Conservation (phyloP, 2,329 filamentous ascomycete genomes). For the Exophiala oligosperma region DNA sequence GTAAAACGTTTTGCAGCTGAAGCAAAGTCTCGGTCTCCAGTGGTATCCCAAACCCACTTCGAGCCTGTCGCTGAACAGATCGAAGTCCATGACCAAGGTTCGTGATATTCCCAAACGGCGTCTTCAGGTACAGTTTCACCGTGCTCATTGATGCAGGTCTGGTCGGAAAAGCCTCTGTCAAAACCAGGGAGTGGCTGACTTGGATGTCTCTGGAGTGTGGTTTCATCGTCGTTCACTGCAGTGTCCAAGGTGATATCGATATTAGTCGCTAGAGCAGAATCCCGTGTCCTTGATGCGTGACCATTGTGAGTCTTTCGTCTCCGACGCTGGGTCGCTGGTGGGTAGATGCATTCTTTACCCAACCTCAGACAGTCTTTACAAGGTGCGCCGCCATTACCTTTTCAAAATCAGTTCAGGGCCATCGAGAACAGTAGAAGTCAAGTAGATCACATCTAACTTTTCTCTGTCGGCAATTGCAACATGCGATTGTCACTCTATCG, state of each 20-base stretch:
- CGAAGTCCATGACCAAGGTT: constrained; percentile 4
- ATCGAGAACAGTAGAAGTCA: too few relatives aligned
- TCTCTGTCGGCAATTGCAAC: constrained; percentile 6
- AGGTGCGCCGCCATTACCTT: constrained; percentile 6
- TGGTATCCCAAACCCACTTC: constrained; percentile 1
- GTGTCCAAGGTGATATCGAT: too few relatives aligned
- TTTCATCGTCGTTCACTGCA: too few relatives aligned
- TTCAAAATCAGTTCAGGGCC: too few relatives aligned
- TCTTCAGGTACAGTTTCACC: not conserved
- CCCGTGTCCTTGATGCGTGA: not conserved
- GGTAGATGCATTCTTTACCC: constrained; percentile 7
- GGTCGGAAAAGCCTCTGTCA: not conserved
- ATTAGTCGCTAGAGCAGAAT: too few relatives aligned
- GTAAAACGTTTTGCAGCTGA: constrained; percentile 3
- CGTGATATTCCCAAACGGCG: not conserved
- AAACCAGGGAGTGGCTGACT: not conserved
- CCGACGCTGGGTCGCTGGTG: constrained; percentile 1
- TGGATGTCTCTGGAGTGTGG: not conserved
- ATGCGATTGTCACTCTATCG: not conserved
- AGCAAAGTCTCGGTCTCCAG: not conserved
- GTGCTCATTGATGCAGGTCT: not conserved
- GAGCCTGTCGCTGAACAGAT: constrained; percentile 3
- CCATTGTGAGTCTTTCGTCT: not conserved
- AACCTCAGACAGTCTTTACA: constrained; percentile 8
- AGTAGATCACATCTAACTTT: constrained; percentile 7